Evolutionary conservation across 2,329 filamentous ascomycete species (phyloP).

Genomic region (Dryadomyces quercivorus): DNA sequence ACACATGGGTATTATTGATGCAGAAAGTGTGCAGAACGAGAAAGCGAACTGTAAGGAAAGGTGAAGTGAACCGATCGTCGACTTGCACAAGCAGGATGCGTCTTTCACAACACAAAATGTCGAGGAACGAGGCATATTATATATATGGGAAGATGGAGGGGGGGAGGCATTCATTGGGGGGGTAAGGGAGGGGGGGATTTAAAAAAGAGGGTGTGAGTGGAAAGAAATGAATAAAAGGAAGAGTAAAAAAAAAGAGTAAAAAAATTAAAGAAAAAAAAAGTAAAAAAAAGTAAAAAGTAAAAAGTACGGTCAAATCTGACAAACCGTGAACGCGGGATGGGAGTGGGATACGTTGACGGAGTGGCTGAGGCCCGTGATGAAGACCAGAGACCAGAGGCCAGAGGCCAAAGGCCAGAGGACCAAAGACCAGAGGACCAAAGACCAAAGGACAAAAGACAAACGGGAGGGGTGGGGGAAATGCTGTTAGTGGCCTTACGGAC

Average conservation of each 20-base stretch:
- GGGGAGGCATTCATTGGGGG: not conserved
- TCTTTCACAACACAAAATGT: not conserved
- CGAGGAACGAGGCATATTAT: not conserved
- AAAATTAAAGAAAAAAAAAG: too few relatives aligned
- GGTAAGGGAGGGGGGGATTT: not conserved
- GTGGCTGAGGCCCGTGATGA: not conserved
- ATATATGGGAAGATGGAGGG: not conserved
- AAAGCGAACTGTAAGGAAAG: not conserved
- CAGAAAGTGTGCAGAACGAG: not conserved
- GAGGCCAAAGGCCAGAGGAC: too few relatives aligned
- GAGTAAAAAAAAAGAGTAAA: too few relatives aligned
- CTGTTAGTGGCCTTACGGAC: too few relatives aligned
- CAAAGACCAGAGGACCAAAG: not conserved
- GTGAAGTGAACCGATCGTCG: not conserved
- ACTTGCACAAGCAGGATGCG: not conserved
- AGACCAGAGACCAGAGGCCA: too few relatives aligned
- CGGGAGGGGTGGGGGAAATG: not conserved
- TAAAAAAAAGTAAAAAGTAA: not conserved
- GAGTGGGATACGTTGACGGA: not conserved
- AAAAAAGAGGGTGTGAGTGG: not conserved
- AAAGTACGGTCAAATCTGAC: not conserved
- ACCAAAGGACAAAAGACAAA: not conserved
- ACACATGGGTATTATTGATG: not conserved
- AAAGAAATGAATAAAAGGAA: too few relatives aligned
- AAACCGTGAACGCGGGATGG: not conserved